Conservation (phyloP, 176 grass and related monocot species). For the Areca catechu region DNA sequence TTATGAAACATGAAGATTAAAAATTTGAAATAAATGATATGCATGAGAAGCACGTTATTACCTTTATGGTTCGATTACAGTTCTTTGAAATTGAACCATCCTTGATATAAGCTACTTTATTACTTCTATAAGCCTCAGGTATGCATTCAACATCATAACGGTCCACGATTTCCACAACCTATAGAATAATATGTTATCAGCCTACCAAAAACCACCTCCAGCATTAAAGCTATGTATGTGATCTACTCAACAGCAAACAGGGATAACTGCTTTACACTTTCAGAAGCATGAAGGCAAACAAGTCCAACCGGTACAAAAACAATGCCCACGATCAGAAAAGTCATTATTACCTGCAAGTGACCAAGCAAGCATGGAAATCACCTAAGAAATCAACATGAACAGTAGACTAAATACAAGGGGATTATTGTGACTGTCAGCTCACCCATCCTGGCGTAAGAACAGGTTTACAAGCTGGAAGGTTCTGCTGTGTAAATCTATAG, state of each 20-base stretch:
- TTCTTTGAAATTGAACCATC: slow-evolving; percentile 76
- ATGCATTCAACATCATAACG: slow-evolving; percentile 82
- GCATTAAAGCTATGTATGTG: slow-evolving; percentile 1
- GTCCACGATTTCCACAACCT: slow-evolving; percentile 69
- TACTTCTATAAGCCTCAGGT: slow-evolving; percentile 59
- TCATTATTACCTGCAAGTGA: slow-evolving; percentile 54
- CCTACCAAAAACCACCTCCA: no score
- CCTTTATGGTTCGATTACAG: slow-evolving; percentile 59
- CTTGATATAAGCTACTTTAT: slow-evolving; percentile 72
- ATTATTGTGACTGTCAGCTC: slow-evolving; percentile 18
- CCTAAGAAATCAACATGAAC: not conserved
- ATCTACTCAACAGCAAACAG: slow-evolving; percentile 6
- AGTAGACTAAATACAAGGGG: not conserved
- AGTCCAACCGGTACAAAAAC: slow-evolving; percentile 60
- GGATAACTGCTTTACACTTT: slow-evolving; percentile 37
- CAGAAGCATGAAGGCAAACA: slow-evolving; percentile 67
- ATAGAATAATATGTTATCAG: slow-evolving; percentile 3
- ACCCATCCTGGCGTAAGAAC: slow-evolving; percentile 74
- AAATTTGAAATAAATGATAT: no score
- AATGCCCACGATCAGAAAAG: slow-evolving; percentile 71
- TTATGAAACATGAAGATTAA: no score
- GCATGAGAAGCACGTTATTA: slow-evolving; percentile 10
- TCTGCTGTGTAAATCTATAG: slow-evolving; percentile 85
- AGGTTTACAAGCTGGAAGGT: slow-evolving; percentile 77
- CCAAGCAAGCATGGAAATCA: slow-evolving; percentile 8